A percentile compares a stretch with the other conserved stretches of the same genome.
phyloP scores from a whole-genome alignment of 1,284 basidiomycete species.

The Testicularia cyperi region DNA sequence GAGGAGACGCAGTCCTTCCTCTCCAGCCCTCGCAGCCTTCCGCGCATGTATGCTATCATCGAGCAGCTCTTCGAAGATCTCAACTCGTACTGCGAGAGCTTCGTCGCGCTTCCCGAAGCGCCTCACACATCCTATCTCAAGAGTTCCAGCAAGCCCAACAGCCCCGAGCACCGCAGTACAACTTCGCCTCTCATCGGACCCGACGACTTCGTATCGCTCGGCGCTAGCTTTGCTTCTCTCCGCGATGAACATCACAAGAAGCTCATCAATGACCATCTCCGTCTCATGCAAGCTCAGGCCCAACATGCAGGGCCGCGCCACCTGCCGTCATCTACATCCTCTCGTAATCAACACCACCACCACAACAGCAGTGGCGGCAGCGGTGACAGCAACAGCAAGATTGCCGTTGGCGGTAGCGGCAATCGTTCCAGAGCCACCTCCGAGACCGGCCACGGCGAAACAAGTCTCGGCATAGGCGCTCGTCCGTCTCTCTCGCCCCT shows the following conservation, averaged over 20 bases:
- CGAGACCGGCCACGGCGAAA: background rate
- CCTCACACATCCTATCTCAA: constrained; percentile 41
- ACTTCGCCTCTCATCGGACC: constrained; percentile 15
- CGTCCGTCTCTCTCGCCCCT: background rate
- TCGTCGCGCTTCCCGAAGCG: constrained; percentile 55
- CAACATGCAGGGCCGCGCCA: constrained; percentile 1
- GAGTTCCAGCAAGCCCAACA: constrained; percentile 18
- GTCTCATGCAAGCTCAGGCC: constrained; percentile 17
- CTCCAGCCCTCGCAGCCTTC: constrained; percentile 72
- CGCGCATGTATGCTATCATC: constrained; percentile 78
- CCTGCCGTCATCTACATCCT: background rate
- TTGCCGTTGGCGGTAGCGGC: no score
- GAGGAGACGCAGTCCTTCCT: constrained; percentile 91
- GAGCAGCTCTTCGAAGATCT: constrained; percentile 97
- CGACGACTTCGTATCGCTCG: constrained; percentile 24
- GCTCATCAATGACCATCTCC: constrained; percentile 28
- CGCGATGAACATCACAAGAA: constrained; percentile 26
- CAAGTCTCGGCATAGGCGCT: no score
- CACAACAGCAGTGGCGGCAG: background rate
- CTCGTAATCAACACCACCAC: background rate
- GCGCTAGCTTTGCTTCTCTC: constrained; percentile 18
- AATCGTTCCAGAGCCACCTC: background rate
- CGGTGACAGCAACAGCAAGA: no score
- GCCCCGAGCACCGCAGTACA: constrained; percentile 12
- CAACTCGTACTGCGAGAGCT: constrained; percentile 73